Percentiles rank a stretch among this genome's conserved stretches.
Evolutionary conservation across 331 rosid species (phyloP).

Genomic region (Stylosanthes scabra): DNA sequence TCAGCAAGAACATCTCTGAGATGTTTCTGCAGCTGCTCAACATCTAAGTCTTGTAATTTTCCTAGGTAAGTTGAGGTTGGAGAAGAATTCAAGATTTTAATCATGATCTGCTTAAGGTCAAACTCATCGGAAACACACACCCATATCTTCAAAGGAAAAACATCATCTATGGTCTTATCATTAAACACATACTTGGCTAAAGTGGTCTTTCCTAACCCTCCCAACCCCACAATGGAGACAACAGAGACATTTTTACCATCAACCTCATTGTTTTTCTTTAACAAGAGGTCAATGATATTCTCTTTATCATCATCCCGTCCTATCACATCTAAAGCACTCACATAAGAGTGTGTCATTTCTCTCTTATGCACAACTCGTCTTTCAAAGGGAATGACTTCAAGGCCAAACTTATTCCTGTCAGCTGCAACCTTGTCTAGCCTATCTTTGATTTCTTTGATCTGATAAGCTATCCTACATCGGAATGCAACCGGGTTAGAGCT

Average conservation of each 20-base stretch:
- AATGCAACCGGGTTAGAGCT: neutral
- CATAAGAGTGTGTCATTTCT: constrained; percentile 10
- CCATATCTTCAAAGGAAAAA: constrained; percentile 19
- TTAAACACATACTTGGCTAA: constrained; percentile 28
- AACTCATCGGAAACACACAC: constrained; percentile 2
- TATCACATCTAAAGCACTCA: neutral
- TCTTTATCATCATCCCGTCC: constrained; percentile 22
- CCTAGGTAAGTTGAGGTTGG: neutral
- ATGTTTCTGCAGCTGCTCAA: neutral
- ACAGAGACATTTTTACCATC: neutral
- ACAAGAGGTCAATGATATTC: neutral
- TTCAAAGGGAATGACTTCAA: constrained; percentile 6
- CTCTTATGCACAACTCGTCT: neutral
- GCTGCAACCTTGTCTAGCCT: neutral
- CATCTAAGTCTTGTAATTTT: neutral
- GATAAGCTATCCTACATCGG: neutral
- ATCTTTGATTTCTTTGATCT: neutral
- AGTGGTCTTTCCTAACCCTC: constrained; percentile 32
- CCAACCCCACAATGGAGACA: constrained; percentile 26
- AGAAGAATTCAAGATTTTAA: constrained; percentile 5
- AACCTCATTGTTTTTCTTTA: neutral
- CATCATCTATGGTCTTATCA: neutral
- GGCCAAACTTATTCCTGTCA: constrained; percentile 9
- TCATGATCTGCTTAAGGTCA: neutral
- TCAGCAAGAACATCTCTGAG: neutral